Evolutionary conservation across 495 filamentous ascomycete species (phyloP).

Genomic region (Ascobolus immersus): DNA sequence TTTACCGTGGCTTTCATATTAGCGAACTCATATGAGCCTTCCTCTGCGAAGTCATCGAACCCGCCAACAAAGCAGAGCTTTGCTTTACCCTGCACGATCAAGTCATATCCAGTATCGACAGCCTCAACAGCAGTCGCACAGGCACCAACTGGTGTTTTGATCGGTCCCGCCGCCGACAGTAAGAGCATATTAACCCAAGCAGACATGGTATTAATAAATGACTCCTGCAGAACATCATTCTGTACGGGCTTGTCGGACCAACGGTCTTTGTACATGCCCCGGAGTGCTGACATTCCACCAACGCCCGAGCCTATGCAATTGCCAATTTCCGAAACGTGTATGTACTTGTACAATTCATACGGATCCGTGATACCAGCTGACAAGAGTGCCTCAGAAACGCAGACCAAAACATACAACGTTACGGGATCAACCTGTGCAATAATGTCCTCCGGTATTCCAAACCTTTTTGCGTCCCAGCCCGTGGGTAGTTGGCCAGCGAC

Average conservation of each 20-base stretch:
- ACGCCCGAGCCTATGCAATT: conserved; percentile 97
- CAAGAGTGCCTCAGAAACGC: conserved; percentile 70
- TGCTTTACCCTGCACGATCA: conserved; percentile 91
- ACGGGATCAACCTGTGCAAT: conserved; percentile 92
- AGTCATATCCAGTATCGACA: conserved; percentile 90
- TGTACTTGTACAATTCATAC: conserved; percentile 99
- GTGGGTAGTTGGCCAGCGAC: conserved; percentile 93
- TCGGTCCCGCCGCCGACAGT: conserved; percentile 85
- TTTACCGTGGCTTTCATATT: conserved; percentile 99
- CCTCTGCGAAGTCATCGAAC: conserved; percentile 97
- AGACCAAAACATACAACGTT: conserved; percentile 80
- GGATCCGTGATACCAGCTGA: conserved; percentile 95
- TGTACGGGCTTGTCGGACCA: conserved; percentile 94
- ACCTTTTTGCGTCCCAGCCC: conserved; percentile 84
- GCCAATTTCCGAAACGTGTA: conserved; percentile 90
- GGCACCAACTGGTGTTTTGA: conserved; percentile 94
- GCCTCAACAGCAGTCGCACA: conserved; percentile 96
- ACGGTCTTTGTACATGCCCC: conserved; percentile 96
- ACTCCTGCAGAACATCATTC: conserved; percentile 97
- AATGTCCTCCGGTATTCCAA: conserved; percentile 92
- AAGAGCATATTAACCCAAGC: conserved; percentile 99
- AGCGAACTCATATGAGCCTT: conserved; percentile 97
- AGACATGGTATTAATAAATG: conserved; percentile 99
- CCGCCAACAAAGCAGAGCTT: conserved; percentile 92
- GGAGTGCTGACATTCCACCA: conserved; percentile 70